These are phyloP conservation scores for Colletotrichum musae DNA, from an alignment of 2,329 filamentous ascomycete species.

Conservation along the genomic window DNA sequence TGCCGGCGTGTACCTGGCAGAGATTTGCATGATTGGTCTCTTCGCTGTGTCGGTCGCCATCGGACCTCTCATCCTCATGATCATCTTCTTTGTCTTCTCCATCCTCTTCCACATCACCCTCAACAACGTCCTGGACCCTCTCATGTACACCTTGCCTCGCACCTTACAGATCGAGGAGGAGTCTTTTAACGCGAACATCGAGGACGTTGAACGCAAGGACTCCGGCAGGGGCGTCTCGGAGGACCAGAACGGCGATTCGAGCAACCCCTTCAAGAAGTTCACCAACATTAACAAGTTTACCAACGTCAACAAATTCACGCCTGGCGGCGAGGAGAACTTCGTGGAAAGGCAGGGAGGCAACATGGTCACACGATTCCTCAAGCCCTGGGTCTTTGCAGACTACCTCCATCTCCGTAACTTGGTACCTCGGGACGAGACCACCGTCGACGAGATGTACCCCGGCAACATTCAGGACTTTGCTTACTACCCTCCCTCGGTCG, in stretches of 20 bases:
- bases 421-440: constrained; percentile 70
- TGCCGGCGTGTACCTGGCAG: constrained; percentile 83
- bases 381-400: constrained; percentile 82
- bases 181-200: constrained; percentile 45
- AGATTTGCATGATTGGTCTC: constrained; percentile 85
- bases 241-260: constrained; percentile 41
- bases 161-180: constrained; percentile 64
- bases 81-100: constrained; percentile 81
- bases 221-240: constrained; percentile 38
- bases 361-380: constrained; percentile 77
- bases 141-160: constrained; percentile 80
- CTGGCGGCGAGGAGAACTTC: constrained; percentile 44
- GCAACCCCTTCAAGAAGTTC: constrained; percentile 39
- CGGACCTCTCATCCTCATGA: constrained; percentile 82
- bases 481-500: constrained; percentile 81
- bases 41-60: constrained; percentile 78
- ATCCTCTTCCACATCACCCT: constrained; percentile 83
- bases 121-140: constrained; percentile 77
- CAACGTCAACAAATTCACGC: constrained; percentile 39
- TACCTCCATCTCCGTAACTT: constrained; percentile 79
- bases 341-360: constrained; percentile 64
- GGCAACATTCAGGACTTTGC: constrained; percentile 75
- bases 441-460: constrained; percentile 70
- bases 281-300: constrained; percentile 40
- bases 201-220: constrained; percentile 41